Percentiles rank a stretch among this genome's conserved stretches.
These are phyloP conservation scores for Termitomyces sp. DNA, from an alignment of 768 basidiomycete genomes.

Conservation along the genomic window DNA sequence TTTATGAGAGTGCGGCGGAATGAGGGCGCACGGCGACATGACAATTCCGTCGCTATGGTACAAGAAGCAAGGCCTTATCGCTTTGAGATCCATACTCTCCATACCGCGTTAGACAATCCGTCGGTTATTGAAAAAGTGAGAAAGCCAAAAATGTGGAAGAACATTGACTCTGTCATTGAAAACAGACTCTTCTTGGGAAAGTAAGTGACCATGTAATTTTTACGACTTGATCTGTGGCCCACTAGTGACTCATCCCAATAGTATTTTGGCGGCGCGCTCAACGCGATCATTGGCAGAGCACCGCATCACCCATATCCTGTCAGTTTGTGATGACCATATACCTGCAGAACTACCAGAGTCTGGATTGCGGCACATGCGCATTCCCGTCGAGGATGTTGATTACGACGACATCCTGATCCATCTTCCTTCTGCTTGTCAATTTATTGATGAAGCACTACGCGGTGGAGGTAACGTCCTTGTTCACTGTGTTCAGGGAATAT, in stretches of 20 bases:
- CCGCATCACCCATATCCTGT: conserved; percentile 76
- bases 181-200: conserved; percentile 71
- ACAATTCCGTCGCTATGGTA: conserved; percentile 19
- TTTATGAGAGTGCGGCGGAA: conserved; percentile 7
- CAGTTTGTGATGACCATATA: conserved; percentile 70
- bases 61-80: conserved; percentile 16
- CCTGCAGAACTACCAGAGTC: conserved; percentile 70
- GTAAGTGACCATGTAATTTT: conserved; percentile 40
- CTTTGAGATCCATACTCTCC: conserved; percentile 11
- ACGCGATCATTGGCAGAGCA: conserved; percentile 69
- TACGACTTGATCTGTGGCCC: conserved; percentile 5
- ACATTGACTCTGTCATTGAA: conserved; percentile 64
- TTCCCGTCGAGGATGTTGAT: conserved; percentile 67
- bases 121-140: conserved; percentile 15
- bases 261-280: conserved; percentile 68
- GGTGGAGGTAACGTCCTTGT: conserved; percentile 62
- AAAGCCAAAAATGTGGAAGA: conserved; percentile 52
- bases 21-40: conserved; percentile 19
- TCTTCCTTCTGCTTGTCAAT: conserved; percentile 61
- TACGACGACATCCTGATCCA: conserved; percentile 67
- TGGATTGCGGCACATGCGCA: conserved; percentile 66
- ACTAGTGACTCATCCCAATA: conserved; percentile 26
- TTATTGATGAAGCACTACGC: conserved; percentile 59
- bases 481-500: conserved; percentile 64
- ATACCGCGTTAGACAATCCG: conserved; percentile 1